phyloP scores from a whole-genome alignment of 2,329 filamentous ascomycete species.

The Akanthomyces uredinophilus region DNA sequence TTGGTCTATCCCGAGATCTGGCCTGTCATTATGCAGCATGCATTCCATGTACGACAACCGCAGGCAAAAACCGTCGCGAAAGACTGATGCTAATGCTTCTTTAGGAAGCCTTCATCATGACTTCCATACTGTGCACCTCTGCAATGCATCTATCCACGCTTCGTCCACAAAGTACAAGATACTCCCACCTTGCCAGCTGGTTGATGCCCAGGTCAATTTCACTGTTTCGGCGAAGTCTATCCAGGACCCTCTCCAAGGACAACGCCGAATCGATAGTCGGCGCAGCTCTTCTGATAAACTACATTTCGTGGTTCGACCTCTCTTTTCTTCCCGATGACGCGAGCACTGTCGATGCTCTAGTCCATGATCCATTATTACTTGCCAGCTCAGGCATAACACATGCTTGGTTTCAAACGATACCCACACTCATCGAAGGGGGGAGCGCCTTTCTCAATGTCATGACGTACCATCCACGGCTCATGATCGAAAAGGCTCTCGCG shows the following conservation, averaged over 20 bases:
- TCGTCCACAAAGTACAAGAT: slow-evolving; percentile 14
- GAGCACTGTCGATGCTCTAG: slow-evolving; percentile 24
- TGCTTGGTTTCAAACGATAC: slow-evolving; percentile 23
- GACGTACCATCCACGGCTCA: background rate
- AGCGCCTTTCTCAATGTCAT: background rate
- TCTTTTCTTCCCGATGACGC: background rate
- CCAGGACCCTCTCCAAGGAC: slow-evolving; percentile 19
- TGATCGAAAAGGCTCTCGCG: background rate
- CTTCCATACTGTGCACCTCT: slow-evolving; percentile 20
- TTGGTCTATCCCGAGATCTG: slow-evolving; percentile 25
- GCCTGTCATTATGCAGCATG: slow-evolving; percentile 22
- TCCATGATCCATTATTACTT: slow-evolving; percentile 24
- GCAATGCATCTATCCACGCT: slow-evolving; percentile 21
- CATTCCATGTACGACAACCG: slow-evolving; percentile 22
- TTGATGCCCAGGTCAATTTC: slow-evolving; percentile 22
- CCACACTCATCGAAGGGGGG: slow-evolving; percentile 17
- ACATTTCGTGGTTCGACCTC: background rate
- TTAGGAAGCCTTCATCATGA: slow-evolving; percentile 26
- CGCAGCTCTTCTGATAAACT: background rate
- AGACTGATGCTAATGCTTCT: background rate
- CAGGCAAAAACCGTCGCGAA: background rate
- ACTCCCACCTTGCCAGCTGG: slow-evolving; percentile 20
- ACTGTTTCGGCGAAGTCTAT: slow-evolving; percentile 22
- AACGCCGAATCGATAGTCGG: slow-evolving; percentile 22
- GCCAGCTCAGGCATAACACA: slow-evolving; percentile 25